Conservation (phyloP, 2,329 filamentous ascomycete species). For the Xylogone sp. region DNA sequence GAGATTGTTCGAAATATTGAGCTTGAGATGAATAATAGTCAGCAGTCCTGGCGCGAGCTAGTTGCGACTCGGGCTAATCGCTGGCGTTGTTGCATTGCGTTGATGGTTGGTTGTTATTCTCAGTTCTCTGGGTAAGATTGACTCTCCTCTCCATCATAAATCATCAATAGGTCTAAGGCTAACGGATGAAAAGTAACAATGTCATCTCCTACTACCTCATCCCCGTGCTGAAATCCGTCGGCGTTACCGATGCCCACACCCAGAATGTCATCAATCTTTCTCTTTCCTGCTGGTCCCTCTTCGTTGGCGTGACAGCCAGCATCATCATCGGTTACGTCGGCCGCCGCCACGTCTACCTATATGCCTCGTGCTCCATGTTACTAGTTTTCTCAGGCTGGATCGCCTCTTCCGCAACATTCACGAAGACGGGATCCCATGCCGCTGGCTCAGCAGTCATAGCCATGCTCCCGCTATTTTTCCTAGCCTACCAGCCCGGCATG, state of each 20-base stretch:
- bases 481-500: constrained; percentile 40
- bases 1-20: constrained; percentile 21
- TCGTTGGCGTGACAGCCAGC: constrained; percentile 28
- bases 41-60: constrained; percentile 17
- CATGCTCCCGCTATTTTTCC: constrained; percentile 43
- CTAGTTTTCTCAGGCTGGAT: constrained; percentile 18
- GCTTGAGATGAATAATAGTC: constrained; percentile 22
- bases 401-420: constrained; percentile 38
- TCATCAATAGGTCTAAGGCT: neutral
- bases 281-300: constrained; percentile 31
- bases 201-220: constrained; percentile 33
- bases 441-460: constrained; percentile 41
- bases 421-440: constrained; percentile 35
- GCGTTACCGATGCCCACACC: constrained; percentile 12
- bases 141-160: neutral
- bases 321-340: constrained; percentile 30
- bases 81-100: constrained; percentile 25
- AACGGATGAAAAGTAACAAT: neutral
- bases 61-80: constrained; percentile 24
- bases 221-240: constrained; percentile 21
- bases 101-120: constrained; percentile 26
- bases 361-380: constrained; percentile 28
- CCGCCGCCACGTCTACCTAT: constrained; percentile 47
- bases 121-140: constrained; percentile 24
- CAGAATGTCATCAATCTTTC: constrained; percentile 27